Percentiles rank a stretch among this genome's conserved stretches.
phyloP scores from a whole-genome alignment of 805 yeast genomes.

The Candida awuae region DNA sequence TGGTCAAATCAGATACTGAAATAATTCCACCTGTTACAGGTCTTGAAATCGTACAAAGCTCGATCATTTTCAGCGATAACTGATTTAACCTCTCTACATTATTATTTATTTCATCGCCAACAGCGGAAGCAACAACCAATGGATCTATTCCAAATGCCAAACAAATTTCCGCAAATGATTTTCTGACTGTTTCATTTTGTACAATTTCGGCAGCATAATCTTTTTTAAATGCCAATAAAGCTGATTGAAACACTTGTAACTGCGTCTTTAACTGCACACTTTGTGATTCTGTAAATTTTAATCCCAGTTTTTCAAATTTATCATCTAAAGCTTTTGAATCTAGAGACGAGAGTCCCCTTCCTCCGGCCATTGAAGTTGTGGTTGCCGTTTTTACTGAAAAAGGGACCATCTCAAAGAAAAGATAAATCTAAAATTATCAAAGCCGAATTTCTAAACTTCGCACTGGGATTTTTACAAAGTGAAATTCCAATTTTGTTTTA shows the following conservation, averaged over 20 bases:
- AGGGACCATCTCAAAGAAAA: no score
- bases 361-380: slow-evolving; percentile 12
- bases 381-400: not conserved
- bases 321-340: slow-evolving; percentile 19
- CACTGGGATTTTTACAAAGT: no score
- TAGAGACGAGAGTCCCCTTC: slow-evolving; percentile 26
- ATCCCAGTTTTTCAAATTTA: slow-evolving; percentile 44
- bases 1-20: slow-evolving; percentile 46
- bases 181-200: slow-evolving; percentile 54
- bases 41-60: slow-evolving; percentile 61
- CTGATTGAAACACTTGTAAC: slow-evolving; percentile 66
- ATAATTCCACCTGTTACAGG: slow-evolving; percentile 79
- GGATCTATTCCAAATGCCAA: slow-evolving; percentile 81
- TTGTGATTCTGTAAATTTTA: slow-evolving; percentile 43
- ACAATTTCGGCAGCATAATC: slow-evolving; percentile 64
- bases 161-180: slow-evolving; percentile 71
- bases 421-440: no score
- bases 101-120: slow-evolving; percentile 28
- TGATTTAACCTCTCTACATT: slow-evolving; percentile 54
- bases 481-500: no score
- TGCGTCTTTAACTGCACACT: slow-evolving; percentile 60
- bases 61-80: slow-evolving; percentile 66
- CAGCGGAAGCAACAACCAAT: slow-evolving; percentile 31
- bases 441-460: no score
- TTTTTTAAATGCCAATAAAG: slow-evolving; percentile 64